Conservation (phyloP, 2,329 filamentous ascomycete genomes). For the Alternaria brassicae region DNA sequence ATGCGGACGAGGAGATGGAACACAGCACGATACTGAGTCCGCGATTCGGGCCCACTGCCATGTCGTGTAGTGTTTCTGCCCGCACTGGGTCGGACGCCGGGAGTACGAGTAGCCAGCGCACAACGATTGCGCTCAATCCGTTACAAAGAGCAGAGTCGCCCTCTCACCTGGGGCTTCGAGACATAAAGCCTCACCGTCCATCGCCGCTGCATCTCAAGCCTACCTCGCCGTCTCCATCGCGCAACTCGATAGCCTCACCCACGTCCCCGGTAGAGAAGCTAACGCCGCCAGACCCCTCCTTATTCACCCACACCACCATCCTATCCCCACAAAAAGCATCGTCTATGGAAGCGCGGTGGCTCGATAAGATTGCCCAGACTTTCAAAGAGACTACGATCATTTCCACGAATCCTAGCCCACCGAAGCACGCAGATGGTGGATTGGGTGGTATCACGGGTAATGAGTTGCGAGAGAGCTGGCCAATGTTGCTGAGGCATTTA, state of each 20-base stretch:
- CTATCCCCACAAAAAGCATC: conserved; percentile 80
- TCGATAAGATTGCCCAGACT: conserved; percentile 53
- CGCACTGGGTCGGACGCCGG: conserved; percentile 44
- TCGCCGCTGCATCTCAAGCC: conserved; percentile 45
- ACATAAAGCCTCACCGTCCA: conserved; percentile 38
- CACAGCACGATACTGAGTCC: conserved; percentile 40
- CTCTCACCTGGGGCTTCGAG: conserved; percentile 26
- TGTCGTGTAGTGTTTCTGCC: conserved; percentile 36
- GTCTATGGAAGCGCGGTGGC: conserved; percentile 76
- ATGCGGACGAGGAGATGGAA: conserved; percentile 41
- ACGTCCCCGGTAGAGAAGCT: conserved; percentile 28
- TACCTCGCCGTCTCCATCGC: conserved; percentile 41
- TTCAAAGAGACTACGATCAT: conserved; percentile 51
- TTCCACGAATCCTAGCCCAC: conserved; percentile 30
- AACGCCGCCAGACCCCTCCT: conserved; percentile 25
- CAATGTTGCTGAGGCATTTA: conserved; percentile 80
- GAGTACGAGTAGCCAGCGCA: conserved; percentile 46
- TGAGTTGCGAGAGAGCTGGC: conserved; percentile 70
- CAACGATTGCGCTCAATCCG: conserved; percentile 41
- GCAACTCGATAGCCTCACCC: conserved; percentile 22
- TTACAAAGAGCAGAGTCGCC: conserved; percentile 33
- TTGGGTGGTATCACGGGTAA: conserved; percentile 30
- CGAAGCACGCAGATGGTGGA: conserved; percentile 26
- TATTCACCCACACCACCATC: conserved; percentile 57
- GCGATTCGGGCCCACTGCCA: conserved; percentile 23